Conservation (phyloP, 495 filamentous ascomycete species). For the Penicillium argentinense region DNA sequence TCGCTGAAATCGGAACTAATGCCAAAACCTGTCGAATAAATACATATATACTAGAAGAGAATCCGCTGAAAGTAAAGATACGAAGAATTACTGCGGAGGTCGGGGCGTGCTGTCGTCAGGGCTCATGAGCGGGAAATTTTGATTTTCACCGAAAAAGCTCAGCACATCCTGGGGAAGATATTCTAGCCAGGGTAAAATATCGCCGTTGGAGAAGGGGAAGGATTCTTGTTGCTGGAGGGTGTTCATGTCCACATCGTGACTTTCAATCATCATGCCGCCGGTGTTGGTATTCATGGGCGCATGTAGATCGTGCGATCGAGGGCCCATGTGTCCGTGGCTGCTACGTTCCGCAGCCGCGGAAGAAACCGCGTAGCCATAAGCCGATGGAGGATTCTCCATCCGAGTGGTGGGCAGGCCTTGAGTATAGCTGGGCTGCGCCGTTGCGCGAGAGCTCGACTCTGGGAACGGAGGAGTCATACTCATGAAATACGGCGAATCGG, state of each 20-base stretch:
- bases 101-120: slow-evolving; percentile 29
- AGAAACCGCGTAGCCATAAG: slow-evolving; percentile 28
- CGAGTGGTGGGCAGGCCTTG: slow-evolving; percentile 42
- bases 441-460: slow-evolving; percentile 22
- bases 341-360: slow-evolving; percentile 37
- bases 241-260: slow-evolving; percentile 67
- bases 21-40: slow-evolving; percentile 12
- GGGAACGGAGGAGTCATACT: slow-evolving; percentile 32
- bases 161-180: slow-evolving; percentile 66
- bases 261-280: slow-evolving; percentile 67
- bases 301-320: slow-evolving; percentile 32
- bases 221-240: slow-evolving; percentile 42
- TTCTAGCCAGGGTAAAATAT: slow-evolving; percentile 68
- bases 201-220: slow-evolving; percentile 48
- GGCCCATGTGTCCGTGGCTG: slow-evolving; percentile 39
- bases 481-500: slow-evolving; percentile 29
- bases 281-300: slow-evolving; percentile 34
- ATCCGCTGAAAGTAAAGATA: not conserved
- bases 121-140: slow-evolving; percentile 38
- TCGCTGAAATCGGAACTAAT: slow-evolving; percentile 17
- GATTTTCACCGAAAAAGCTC: slow-evolving; percentile 51
- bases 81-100: slow-evolving; percentile 22
- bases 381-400: slow-evolving; percentile 19
- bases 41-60: slow-evolving; percentile 22
- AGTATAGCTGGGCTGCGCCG: slow-evolving; percentile 47